Evolutionary conservation across 345 rosid genomes (phyloP).

Genomic region (Sonneratia caseolaris): DNA sequence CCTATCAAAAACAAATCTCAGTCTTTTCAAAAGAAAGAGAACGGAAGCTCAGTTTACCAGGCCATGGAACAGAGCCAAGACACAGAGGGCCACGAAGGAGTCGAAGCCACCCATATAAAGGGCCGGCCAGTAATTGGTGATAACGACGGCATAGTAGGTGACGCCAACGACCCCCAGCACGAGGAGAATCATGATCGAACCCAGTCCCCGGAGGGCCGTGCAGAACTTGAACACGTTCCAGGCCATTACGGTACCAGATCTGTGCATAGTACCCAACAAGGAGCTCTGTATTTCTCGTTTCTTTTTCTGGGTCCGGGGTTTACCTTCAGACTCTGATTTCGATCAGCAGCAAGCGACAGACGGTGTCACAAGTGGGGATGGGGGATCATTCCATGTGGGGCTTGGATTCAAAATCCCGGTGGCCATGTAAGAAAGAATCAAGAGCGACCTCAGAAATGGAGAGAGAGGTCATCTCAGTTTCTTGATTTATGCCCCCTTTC

Average conservation of each 20-base stretch:
- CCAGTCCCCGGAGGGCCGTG: constrained; percentile 87
- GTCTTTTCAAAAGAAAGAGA: not conserved
- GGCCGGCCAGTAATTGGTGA: constrained; percentile 79
- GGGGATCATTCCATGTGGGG: not conserved
- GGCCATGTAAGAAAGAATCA: not conserved
- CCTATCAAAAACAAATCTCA: not conserved
- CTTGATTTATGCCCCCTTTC: not conserved
- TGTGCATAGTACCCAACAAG: constrained; percentile 49
- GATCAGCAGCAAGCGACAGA: not conserved
- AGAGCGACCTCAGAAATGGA: not conserved
- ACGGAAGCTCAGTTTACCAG: constrained; percentile 33
- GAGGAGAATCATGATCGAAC: constrained; percentile 92
- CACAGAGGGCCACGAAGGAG: constrained; percentile 39
- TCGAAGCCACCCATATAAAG: constrained; percentile 56
- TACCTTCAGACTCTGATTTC: not conserved
- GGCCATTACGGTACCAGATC: constrained; percentile 95
- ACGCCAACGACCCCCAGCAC: constrained; percentile 93
- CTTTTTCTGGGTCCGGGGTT: not conserved
- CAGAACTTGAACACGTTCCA: constrained; percentile 99
- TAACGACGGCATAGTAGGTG: constrained; percentile 82
- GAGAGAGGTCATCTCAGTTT: not conserved
- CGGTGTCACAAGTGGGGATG: not conserved
- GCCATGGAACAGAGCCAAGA: constrained; percentile 66
- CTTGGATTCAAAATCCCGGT: not conserved
- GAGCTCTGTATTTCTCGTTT: not conserved